Conservation (phyloP, 331 rosid genomes). For the Arachis monticola region DNA sequence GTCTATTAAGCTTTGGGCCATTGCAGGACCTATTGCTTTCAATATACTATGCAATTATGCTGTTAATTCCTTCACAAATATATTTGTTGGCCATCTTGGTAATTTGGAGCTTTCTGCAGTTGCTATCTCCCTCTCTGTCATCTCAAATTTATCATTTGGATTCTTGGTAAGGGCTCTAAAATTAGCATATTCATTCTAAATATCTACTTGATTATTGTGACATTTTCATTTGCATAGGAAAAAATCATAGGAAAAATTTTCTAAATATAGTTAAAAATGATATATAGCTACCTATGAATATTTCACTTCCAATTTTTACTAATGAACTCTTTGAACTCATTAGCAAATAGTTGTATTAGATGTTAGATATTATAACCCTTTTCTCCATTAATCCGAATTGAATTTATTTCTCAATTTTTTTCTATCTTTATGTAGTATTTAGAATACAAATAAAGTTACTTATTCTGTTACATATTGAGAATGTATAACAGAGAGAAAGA, state of each 20-base stretch:
- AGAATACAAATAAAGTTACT: too few species aligned
- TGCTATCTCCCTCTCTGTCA: slow-evolving; percentile 75
- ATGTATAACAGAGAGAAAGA: too few species aligned
- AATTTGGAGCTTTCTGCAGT: slow-evolving; percentile 77
- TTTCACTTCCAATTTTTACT: slow-evolving; percentile 15
- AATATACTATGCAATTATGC: slow-evolving; percentile 82
- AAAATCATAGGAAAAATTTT: slow-evolving; percentile 8
- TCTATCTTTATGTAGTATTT: neutral
- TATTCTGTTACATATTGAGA: too few species aligned
- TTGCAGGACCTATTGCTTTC: slow-evolving; percentile 85
- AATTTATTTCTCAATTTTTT: neutral
- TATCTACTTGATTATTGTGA: too few species aligned
- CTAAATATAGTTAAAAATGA: neutral
- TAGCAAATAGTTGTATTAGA: neutral
- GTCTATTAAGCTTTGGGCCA: slow-evolving; percentile 67
- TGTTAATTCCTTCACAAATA: slow-evolving; percentile 71
- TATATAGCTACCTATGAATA: neutral
- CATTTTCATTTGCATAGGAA: neutral
- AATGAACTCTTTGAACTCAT: neutral
- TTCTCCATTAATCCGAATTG: neutral
- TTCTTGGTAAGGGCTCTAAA: slow-evolving; percentile 71
- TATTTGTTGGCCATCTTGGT: slow-evolving; percentile 86
- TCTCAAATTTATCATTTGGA: slow-evolving; percentile 85
- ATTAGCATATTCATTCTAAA: too few species aligned
- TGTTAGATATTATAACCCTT: neutral